Conservation (phyloP, 495 filamentous ascomycete species). For the Entonaema liquescens region DNA sequence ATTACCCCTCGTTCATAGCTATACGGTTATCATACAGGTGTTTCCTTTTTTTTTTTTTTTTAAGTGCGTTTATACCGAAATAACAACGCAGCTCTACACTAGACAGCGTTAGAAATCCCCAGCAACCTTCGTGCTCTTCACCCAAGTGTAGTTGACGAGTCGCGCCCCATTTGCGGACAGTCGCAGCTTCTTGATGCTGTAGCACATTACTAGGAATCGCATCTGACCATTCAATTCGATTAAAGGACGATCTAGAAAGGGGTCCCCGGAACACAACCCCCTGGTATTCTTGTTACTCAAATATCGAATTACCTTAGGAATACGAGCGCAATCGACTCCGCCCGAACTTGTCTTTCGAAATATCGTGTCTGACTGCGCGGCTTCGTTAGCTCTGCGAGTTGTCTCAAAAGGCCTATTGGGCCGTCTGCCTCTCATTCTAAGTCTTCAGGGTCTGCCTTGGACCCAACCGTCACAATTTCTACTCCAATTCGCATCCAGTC, state of each 20-base stretch:
- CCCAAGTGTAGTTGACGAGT: conserved; percentile 20
- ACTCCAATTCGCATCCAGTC: conserved; percentile 59
- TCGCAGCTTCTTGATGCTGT: conserved; percentile 41
- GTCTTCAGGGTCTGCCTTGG: conserved; percentile 37
- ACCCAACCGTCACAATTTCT: conserved; percentile 60
- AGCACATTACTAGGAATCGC: conserved; percentile 33
- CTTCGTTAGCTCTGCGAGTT: conserved; percentile 29
- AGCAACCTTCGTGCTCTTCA: conserved; percentile 4
- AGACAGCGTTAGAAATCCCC: neutral
- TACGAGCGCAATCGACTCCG: conserved; percentile 16
- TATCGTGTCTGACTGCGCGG: conserved; percentile 29
- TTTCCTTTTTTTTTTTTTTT: neutral
- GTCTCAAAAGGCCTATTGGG: conserved; percentile 29
- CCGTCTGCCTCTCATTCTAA: conserved; percentile 15
- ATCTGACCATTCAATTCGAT: conserved; percentile 25
- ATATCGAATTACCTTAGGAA: conserved; percentile 16
- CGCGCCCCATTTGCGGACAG: conserved; percentile 35
- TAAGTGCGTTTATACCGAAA: conserved; percentile 5
- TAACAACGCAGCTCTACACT: conserved; percentile 19
- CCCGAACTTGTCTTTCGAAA: conserved; percentile 11
- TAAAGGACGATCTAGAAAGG: conserved; percentile 18
- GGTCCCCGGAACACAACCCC: conserved; percentile 17
- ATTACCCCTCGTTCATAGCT: conserved; percentile 19
- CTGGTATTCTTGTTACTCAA: conserved; percentile 29
- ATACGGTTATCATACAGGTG: conserved; percentile 5